Evolutionary conservation across 2,329 filamentous ascomycete species (phyloP).

Genomic region (Fusarium pininemorale): DNA sequence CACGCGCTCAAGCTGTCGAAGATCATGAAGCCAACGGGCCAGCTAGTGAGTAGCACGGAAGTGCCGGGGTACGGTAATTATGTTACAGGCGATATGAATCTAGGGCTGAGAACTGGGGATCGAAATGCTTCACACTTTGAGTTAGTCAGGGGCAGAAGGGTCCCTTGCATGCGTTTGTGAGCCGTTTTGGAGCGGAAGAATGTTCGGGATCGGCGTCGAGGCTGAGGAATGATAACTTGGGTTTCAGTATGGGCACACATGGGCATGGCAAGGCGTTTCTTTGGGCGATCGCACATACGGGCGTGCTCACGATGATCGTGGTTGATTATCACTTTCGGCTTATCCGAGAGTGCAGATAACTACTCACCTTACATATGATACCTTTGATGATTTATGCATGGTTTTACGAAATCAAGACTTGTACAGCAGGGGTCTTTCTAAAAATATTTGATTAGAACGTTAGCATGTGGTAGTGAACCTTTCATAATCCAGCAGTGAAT

Average conservation of each 20-base stretch:
- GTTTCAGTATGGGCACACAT: constrained; percentile 18
- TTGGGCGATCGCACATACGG: constrained; percentile 5
- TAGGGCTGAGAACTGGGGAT: neutral
- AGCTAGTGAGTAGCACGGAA: neutral
- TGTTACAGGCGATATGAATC: neutral
- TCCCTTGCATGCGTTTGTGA: neutral
- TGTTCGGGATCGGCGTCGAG: constrained; percentile 31
- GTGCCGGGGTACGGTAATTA: neutral
- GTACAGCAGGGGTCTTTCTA: neutral
- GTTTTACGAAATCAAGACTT: neutral
- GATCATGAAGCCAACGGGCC: constrained; percentile 20
- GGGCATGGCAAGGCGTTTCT: constrained; percentile 41
- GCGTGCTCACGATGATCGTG: constrained; percentile 4
- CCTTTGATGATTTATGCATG: constrained; percentile 12
- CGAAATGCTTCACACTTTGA: neutral
- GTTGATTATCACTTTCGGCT: constrained; percentile 5
- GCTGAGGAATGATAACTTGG: constrained; percentile 6
- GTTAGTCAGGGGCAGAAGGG: neutral
- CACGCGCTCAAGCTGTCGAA: constrained; percentile 52
- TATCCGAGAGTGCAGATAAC: neutral
- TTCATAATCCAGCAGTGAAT: neutral
- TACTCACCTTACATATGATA: constrained; percentile 6
- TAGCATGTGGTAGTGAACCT: neutral
- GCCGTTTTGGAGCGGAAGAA: constrained; percentile 2
- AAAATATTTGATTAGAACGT: neutral